phyloP scores from a whole-genome alignment of 2,329 filamentous ascomycete genomes.

The Onygenales sp. region DNA sequence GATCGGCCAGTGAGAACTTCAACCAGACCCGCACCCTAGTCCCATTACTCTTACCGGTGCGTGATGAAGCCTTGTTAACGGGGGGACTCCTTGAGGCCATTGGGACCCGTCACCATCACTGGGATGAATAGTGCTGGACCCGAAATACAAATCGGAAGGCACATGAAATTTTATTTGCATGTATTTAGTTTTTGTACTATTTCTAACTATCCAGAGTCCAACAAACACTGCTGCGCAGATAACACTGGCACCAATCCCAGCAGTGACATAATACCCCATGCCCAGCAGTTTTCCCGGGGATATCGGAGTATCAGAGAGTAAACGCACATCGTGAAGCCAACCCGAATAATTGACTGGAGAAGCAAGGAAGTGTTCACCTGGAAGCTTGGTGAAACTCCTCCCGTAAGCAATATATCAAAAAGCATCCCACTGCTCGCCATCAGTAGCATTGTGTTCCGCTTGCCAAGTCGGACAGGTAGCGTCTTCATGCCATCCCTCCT shows the following conservation, averaged over 20 bases:
- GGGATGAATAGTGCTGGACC: no score
- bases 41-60: neutral
- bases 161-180: no score
- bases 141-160: no score
- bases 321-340: neutral
- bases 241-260: constrained; percentile 1
- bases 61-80: neutral
- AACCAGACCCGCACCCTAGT: neutral
- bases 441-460: neutral
- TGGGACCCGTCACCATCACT: no score
- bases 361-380: neutral
- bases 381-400: neutral
- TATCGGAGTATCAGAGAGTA: constrained; percentile 1
- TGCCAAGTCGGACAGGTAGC: constrained; percentile 4
- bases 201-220: no score
- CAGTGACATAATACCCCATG: constrained; percentile 2
- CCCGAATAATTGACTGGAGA: neutral
- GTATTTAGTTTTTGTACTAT: no score
- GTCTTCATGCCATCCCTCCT: constrained; percentile 5
- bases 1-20: constrained; percentile 5
- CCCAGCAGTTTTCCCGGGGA: constrained; percentile 1
- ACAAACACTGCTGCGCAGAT: neutral
- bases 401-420: neutral
- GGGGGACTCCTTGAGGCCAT: no score
- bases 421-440: neutral